Percentiles rank a stretch among this genome's conserved stretches.
Evolutionary conservation across 345 rosid species (phyloP).

Genomic region (Zanthoxylum bungeanum): DNA sequence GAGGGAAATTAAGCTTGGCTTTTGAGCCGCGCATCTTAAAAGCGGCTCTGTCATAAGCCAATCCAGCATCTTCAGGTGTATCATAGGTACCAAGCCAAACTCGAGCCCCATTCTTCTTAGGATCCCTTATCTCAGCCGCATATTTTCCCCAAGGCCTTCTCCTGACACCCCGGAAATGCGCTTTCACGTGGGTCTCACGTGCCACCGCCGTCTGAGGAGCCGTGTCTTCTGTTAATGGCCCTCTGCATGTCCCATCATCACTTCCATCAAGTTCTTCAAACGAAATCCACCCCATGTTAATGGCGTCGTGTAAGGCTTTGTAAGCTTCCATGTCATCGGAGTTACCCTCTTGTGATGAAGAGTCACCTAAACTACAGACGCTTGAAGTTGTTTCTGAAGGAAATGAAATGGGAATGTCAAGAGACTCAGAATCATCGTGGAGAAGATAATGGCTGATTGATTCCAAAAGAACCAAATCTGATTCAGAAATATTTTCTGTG

Average conservation of each 20-base stretch:
- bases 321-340: background rate
- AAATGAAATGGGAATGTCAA: too few relatives aligned
- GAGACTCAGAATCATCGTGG: too few relatives aligned
- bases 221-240: too few relatives aligned
- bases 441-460: too few relatives aligned
- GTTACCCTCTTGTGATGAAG: too few relatives aligned
- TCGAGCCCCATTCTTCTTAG: conserved; percentile 59
- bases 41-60: conserved; percentile 20
- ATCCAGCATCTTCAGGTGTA: conserved; percentile 27
- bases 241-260: too few relatives aligned
- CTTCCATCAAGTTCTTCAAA: background rate
- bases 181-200: background rate
- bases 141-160: conserved; percentile 68
- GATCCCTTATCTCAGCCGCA: conserved; percentile 70
- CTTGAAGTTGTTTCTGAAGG: background rate
- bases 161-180: conserved; percentile 26
- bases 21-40: conserved; percentile 15
- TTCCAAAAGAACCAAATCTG: too few relatives aligned
- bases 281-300: background rate
- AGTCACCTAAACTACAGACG: background rate
- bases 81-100: conserved; percentile 73
- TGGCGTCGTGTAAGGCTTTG: background rate
- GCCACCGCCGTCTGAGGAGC: background rate
- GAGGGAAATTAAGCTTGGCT: conserved; percentile 21
- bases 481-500: too few relatives aligned